phyloP scores from a whole-genome alignment of 208 protist genomes.

The Tritrichomonas foetus region DNA sequence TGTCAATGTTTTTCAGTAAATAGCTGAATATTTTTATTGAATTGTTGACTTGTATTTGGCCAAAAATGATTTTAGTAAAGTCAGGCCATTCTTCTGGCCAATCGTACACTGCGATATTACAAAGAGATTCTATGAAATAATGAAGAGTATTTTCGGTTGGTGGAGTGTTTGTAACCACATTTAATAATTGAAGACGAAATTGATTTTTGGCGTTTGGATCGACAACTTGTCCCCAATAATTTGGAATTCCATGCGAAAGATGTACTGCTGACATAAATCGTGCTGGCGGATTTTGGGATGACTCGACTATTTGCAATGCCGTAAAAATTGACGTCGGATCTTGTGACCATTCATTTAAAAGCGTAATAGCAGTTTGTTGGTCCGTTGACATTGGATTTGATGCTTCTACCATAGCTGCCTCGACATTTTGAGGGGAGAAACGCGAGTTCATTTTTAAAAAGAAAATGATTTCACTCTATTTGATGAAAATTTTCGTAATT shows the following conservation, averaged over 20 bases:
- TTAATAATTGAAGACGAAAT: not conserved
- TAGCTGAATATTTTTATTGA: not conserved
- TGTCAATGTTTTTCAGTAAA: not conserved
- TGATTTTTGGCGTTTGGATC: not conserved
- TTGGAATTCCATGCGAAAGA: not conserved
- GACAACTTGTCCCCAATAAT: not conserved
- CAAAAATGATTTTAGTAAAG: not conserved
- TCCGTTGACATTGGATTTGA: not conserved
- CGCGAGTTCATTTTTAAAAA: too few relatives aligned
- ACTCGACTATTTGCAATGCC: not conserved
- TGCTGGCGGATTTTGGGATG: not conserved
- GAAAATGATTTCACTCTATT: too few relatives aligned
- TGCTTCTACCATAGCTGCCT: too few relatives aligned
- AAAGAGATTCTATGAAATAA: not conserved
- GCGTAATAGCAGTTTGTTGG: not conserved
- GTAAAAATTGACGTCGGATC: not conserved
- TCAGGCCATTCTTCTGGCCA: not conserved
- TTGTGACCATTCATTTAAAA: not conserved
- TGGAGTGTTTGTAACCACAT: not conserved
- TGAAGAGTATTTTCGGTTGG: not conserved
- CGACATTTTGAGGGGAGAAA: too few relatives aligned
- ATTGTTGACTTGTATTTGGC: not conserved
- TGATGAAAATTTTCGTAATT: too few relatives aligned
- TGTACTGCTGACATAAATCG: not conserved
- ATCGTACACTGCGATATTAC: not conserved